Conservation (phyloP, 371 early-diverging fungal genomes). For the Mucor lusitanicus region DNA sequence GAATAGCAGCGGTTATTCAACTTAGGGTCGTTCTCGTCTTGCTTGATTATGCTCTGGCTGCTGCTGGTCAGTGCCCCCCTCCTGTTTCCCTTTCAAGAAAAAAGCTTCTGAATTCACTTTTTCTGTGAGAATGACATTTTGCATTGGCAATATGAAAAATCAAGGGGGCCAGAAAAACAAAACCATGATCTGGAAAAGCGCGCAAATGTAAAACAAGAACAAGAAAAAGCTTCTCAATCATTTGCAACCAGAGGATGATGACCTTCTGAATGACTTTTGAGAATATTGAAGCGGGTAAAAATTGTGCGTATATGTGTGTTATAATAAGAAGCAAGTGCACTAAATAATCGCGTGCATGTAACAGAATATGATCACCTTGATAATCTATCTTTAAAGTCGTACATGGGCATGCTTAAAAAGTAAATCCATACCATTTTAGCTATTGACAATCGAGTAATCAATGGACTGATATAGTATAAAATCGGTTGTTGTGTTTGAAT, state of each 20-base stretch:
- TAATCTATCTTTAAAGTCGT: not conserved
- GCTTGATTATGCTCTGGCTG: not conserved
- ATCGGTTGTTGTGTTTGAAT: not conserved
- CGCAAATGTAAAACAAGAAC: not conserved
- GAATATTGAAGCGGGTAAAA: not conserved
- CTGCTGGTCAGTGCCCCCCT: not conserved
- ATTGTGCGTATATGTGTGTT: not conserved
- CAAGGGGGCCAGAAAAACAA: not conserved
- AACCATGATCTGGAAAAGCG: not conserved
- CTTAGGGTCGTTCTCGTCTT: not conserved
- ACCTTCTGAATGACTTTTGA: not conserved
- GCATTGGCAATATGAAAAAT: not conserved
- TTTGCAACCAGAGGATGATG: too few species aligned
- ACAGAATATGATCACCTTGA: not conserved
- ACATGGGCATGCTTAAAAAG: not conserved
- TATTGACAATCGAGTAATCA: not conserved
- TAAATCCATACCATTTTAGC: not conserved
- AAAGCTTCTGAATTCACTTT: not conserved
- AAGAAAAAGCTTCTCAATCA: not conserved
- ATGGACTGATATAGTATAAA: not conserved
- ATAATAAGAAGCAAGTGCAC: not conserved
- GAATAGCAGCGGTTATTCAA: slow-evolving; percentile 4
- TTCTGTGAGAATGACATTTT: not conserved
- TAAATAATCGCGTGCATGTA: not conserved
- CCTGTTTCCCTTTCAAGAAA: not conserved